phyloP scores from a whole-genome alignment of 2,329 filamentous ascomycete genomes.

The Hypoxylon sp. region DNA sequence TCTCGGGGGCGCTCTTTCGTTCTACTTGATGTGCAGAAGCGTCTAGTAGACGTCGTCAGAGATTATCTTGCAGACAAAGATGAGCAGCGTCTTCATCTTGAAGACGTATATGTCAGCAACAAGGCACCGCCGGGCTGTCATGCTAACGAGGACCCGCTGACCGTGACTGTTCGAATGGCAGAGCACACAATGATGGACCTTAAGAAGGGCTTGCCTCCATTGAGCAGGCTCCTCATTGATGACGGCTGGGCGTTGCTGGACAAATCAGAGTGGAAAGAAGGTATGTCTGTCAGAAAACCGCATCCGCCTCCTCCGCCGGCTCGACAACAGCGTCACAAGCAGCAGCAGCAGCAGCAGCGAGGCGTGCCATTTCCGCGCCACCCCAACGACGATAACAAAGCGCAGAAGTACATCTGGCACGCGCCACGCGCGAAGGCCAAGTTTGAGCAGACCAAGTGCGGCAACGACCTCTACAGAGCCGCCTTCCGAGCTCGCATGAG shows the following conservation, averaged over 20 bases:
- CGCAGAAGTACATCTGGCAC: conserved; percentile 55
- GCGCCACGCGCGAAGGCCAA: conserved; percentile 50
- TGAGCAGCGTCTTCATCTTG: conserved; percentile 46
- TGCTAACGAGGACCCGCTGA: conserved; percentile 48
- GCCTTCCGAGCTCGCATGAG: conserved; percentile 40
- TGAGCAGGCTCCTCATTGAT: conserved; percentile 36
- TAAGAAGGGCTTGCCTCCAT: conserved; percentile 49
- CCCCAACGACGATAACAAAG: conserved; percentile 37
- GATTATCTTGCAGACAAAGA: conserved; percentile 45
- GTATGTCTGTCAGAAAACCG: conserved; percentile 13
- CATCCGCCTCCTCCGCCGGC: background rate
- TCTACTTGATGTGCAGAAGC: conserved; percentile 56
- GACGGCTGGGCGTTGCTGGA: conserved; percentile 52
- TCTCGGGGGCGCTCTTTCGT: conserved; percentile 5
- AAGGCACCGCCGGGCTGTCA: conserved; percentile 40
- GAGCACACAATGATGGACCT: conserved; percentile 45
- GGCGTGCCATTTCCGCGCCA: conserved; percentile 32
- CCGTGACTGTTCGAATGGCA: conserved; percentile 53
- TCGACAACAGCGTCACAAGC: background rate
- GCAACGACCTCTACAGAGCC: conserved; percentile 55
- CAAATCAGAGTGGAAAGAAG: conserved; percentile 27
- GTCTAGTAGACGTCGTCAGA: conserved; percentile 51
- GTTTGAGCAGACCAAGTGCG: conserved; percentile 45
- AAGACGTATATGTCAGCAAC: conserved; percentile 55
- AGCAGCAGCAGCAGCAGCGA: conserved; percentile 1